phyloP scores from a whole-genome alignment of 805 yeast genomes.

The Kockiozyma suomiensis region DNA sequence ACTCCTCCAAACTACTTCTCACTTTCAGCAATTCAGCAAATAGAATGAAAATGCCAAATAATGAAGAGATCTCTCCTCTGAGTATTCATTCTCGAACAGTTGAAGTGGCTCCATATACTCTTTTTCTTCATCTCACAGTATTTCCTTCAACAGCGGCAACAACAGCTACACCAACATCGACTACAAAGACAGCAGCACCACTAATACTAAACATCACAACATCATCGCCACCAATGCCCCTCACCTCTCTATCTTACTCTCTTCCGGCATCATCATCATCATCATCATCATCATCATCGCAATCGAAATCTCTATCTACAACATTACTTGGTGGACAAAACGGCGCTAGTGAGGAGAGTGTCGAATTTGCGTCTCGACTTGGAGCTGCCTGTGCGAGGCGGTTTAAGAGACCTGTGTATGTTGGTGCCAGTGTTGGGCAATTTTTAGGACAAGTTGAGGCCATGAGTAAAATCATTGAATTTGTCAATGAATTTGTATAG shows the following conservation, averaged over 20 bases:
- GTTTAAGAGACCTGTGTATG: conserved; percentile 27
- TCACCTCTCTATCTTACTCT: conserved; percentile 18
- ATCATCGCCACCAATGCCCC: conserved; percentile 11
- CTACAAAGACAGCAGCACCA: conserved; percentile 4
- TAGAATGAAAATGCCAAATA: too few relatives aligned
- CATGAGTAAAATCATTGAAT: conserved; percentile 11
- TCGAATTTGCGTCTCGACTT: conserved; percentile 27
- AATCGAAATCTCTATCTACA: conserved; percentile 15
- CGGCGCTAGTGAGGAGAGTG: conserved; percentile 12
- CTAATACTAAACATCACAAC: conserved; percentile 17
- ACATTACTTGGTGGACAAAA: conserved; percentile 25
- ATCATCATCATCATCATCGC: too few relatives aligned
- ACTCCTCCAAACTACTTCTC: too few relatives aligned
- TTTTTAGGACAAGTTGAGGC: conserved; percentile 21
- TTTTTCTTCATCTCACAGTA: conserved; percentile 25
- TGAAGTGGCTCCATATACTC: conserved; percentile 12
- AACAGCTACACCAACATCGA: not conserved
- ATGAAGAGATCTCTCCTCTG: not conserved
- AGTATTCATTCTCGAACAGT: conserved; percentile 7
- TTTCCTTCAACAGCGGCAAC: conserved; percentile 9
- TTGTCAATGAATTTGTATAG: conserved; percentile 8
- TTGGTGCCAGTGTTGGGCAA: conserved; percentile 20
- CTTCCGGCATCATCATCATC: conserved; percentile 4
- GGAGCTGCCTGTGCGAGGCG: conserved; percentile 16
- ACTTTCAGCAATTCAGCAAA: too few relatives aligned